Conservation (phyloP, 352 stramenopile genomes). For the Thraustochytrium striatum region DNA sequence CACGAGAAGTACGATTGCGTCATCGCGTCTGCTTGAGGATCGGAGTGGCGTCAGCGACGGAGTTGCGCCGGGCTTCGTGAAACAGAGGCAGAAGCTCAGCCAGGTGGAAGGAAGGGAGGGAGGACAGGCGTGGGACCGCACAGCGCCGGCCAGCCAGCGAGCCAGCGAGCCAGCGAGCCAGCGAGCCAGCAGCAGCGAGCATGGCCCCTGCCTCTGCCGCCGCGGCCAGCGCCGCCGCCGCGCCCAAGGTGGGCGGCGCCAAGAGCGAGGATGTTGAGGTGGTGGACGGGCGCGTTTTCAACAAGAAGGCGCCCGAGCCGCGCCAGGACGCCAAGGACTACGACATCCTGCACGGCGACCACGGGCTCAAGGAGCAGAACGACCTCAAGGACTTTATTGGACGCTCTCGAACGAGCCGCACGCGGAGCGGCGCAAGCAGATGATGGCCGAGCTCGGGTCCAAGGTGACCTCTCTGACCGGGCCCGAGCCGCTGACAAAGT, state of each 20-base stretch:
- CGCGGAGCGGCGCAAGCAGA: constrained; percentile 18
- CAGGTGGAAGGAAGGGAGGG: no score
- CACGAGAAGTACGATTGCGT: no score
- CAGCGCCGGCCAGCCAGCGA: no score
- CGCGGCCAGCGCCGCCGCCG: background rate
- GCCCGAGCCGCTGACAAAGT: constrained; percentile 35
- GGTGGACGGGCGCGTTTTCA: constrained; percentile 13
- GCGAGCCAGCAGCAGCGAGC: background rate
- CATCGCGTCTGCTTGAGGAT: no score
- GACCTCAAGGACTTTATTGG: constrained; percentile 48
- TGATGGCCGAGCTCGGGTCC: constrained; percentile 35
- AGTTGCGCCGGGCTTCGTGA: no score
- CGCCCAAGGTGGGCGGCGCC: background rate
- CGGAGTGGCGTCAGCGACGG: no score
- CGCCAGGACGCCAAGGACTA: constrained; percentile 2
- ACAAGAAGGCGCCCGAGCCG: constrained; percentile 7
- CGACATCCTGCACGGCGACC: constrained; percentile 42
- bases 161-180: background rate
- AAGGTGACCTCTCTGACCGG: constrained; percentile 19
- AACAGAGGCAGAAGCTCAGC: no score
- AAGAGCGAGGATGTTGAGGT: background rate
- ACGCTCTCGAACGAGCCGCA: constrained; percentile 33
- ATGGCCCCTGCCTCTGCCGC: no score
- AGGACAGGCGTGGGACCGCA: no score
- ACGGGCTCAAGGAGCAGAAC: constrained; percentile 1